Evolutionary conservation across 2,329 filamentous ascomycete species (phyloP), one percentile per base, ranked within the genome.

Genomic region (Diaporthe destruens): DNA sequence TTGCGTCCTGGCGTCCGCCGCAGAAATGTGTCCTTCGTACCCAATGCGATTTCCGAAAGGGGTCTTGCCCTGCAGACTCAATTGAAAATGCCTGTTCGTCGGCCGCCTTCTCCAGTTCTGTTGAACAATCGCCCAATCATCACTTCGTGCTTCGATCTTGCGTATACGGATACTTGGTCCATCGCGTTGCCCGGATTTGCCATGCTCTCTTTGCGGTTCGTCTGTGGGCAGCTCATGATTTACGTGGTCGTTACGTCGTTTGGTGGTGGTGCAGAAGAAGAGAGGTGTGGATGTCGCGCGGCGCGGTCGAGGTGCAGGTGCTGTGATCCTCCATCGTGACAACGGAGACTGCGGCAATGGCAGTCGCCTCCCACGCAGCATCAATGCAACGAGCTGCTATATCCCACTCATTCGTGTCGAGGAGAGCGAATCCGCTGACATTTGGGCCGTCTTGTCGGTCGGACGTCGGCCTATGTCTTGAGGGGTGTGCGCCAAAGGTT

Each of bases 291-390:
- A n/a, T 39, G 69, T 34, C 29, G 34, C 39, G 39, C 16, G 59
- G 25, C 9, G 34, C 61, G 25, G 53, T 56, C 49, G 20, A 25
- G n/a, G 23, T 34, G 32, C 57, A 34, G 55, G 68, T 54, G 61
- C 61, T 69, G 63, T 65, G 71, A 63, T 63, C 65, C 57, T 69
- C 68, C 74, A 75, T 75, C 57, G 47, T 53, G 74, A 71, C 65
- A 67, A 66, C 39, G 68, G 72, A 68, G 68, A 69, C 74, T 71
- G 74, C 72, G 72, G 61, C 66, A 75, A 61, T 47, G 66, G 63
- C 69, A 71, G 69, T 55, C 74, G 65, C 72, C 71, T 74, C 59
- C 72, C 71, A 66, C 68, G 69, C 68, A 73, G 73, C 74, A 75
- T 75, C 65, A 74, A 75, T 69, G 74, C 74, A 49, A 69, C 53